Evolutionary conservation across 2,329 filamentous ascomycete genomes (phyloP), one percentile per base, ranked within the genome.

Genomic region (Magnaporthiopsis rhizophila): DNA sequence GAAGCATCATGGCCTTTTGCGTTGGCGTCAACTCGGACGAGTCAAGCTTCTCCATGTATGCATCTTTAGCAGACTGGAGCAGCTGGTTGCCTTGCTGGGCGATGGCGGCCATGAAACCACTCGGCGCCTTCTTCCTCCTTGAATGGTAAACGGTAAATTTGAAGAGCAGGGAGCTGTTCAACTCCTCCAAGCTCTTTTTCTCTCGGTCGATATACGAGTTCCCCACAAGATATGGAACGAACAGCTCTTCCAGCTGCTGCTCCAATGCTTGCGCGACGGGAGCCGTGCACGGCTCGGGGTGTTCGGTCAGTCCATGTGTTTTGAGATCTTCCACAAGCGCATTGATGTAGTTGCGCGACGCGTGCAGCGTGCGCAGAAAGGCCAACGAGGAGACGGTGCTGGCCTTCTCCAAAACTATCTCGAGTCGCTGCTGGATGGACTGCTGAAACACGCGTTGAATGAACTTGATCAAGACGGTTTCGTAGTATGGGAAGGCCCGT

Each of bases 61-160:
- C 90, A 73, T 98, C 94, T 72, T 93, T 91, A 64, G 92, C 92
- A 7, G 91, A 91, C 21, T 92, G 87, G 65, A 97, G 84, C 50
- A 97, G 81, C 74, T 98, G 93, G 63, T 91, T 94, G 58, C 92
- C 91, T 69, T 95, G 90, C 71, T 96, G 92, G 3, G 93, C 90
- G 36, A 98, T 82, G 3, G 93, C 94, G 24, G 91, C 92, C 82
- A 98, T 96, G 74, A 97, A 97, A 0, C 92, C 92, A 0, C 91
- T 92, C 1, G 93, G 90, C 32, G 89, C 88, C 80, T 96, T 97
- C 75, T 96, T 94, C 67, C 92, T 84, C 66, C 89, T 82, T 0
- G 89, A 92, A 75, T 99, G 95, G 73, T 94, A 98, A n/a, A 96
- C 89, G 21, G 92, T 96, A 72, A 95, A 99, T 71, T 96, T 96